Evolutionary conservation across 2,329 filamentous ascomycete genomes (phyloP).

Genomic region (Aphanocladium album): DNA sequence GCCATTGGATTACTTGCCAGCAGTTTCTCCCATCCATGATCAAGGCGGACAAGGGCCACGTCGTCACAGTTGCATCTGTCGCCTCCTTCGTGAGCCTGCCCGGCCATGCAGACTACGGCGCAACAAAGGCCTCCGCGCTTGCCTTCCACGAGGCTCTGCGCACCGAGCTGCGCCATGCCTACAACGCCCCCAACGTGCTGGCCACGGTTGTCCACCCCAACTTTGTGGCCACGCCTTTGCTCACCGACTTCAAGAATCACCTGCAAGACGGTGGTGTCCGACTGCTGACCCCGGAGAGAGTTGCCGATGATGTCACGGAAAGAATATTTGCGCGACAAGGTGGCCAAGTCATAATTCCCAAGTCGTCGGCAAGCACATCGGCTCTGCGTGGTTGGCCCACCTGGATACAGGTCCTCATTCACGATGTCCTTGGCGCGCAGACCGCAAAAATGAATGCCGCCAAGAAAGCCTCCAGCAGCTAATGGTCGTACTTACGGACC

Average conservation of each 20-base stretch:
- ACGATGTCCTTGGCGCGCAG: constrained; percentile 3
- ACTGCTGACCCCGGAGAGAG: constrained; percentile 24
- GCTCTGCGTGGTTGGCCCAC: constrained; percentile 31
- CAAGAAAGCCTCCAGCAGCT: not conserved
- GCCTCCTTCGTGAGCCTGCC: constrained; percentile 54
- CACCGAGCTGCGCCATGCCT: constrained; percentile 48
- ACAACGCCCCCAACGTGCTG: constrained; percentile 55
- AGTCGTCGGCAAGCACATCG: constrained; percentile 15
- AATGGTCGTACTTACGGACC: not conserved
- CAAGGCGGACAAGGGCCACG: constrained; percentile 58
- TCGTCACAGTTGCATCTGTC: constrained; percentile 62
- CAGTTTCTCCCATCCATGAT: constrained; percentile 62
- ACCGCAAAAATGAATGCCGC: constrained; percentile 7
- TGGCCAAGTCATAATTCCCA: constrained; percentile 37
- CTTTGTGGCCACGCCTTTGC: constrained; percentile 16
- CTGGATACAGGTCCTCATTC: constrained; percentile 23
- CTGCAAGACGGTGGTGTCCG: constrained; percentile 18
- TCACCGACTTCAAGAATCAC: constrained; percentile 22
- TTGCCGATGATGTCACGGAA: constrained; percentile 35
- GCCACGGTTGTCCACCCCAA: constrained; percentile 56
- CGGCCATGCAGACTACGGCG: constrained; percentile 58
- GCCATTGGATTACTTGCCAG: constrained; percentile 57
- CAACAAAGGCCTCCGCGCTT: constrained; percentile 57
- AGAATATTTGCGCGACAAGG: constrained; percentile 37
- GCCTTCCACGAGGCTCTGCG: constrained; percentile 59